A percentile compares a stretch with the other conserved stretches of the same genome.
These are phyloP conservation scores for Prorocentrum cordatum DNA, from an alignment of 169 alveolate species.

Conservation along the genomic window DNA sequence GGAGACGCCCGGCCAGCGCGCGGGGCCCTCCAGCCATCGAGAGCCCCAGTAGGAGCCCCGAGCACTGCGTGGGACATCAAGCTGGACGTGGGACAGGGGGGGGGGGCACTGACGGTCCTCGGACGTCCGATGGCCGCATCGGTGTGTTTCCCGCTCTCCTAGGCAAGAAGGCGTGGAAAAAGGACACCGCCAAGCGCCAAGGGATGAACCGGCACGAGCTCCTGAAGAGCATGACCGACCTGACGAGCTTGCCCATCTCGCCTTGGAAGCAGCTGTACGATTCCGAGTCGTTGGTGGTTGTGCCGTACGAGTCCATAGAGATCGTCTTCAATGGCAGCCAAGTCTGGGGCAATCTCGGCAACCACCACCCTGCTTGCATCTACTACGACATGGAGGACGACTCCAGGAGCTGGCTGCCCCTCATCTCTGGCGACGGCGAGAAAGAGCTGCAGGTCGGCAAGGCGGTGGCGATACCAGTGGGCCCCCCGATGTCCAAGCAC, in stretches of 20 bases:
- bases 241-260: background rate
- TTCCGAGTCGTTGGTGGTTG: constrained; percentile 68
- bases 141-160: no score
- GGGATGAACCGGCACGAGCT: background rate
- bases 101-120: no score
- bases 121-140: no score
- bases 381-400: constrained; percentile 71
- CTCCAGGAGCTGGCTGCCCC: constrained; percentile 73
- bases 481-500: background rate
- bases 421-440: background rate
- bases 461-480: background rate
- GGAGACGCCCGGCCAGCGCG: no score
- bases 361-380: constrained; percentile 76
- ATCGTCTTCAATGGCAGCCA: constrained; percentile 74
- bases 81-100: no score
- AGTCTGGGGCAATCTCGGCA: constrained; percentile 76
- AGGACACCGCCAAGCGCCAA: background rate
- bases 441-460: background rate
- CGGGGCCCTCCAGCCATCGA: no score
- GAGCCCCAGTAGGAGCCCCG: no score
- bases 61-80: no score
- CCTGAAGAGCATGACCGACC: background rate
- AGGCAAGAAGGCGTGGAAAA: no score
- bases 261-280: background rate
- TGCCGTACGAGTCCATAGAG: constrained; percentile 75